These are phyloP conservation scores for Aegilops speltoides DNA, from an alignment of 176 grass and related monocot species.

Conservation along the genomic window DNA sequence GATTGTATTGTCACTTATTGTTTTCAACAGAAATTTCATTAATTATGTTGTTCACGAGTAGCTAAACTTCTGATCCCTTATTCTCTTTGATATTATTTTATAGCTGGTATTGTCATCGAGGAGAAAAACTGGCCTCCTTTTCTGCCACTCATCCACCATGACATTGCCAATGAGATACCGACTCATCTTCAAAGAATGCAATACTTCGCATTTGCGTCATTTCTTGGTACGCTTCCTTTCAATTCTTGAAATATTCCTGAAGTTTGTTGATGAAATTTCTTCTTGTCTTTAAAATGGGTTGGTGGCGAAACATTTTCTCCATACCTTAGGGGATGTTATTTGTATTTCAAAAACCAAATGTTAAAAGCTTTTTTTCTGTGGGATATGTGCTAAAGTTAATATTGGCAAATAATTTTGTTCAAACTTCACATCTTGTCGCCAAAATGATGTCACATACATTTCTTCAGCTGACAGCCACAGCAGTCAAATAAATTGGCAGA, in stretches of 20 bases:
- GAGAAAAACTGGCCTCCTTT: conserved; percentile 99
- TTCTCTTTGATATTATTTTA: conserved; percentile 30
- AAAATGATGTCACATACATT: background rate
- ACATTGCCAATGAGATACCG: conserved; percentile 93
- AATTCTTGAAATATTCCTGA: background rate
- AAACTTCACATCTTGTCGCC: background rate
- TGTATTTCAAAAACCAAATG: background rate
- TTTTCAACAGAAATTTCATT: background rate
- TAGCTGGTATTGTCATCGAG: conserved; percentile 93
- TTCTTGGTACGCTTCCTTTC: conserved; percentile 63
- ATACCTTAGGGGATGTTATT: conserved; percentile 11
- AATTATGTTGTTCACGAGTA: background rate
- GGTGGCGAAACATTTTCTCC: background rate
- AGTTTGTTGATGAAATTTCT: background rate
- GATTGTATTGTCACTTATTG: background rate
- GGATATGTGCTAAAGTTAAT: background rate
- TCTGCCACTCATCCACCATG: conserved; percentile 96
- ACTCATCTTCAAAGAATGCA: conserved; percentile 88
- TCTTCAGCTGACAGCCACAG: background rate
- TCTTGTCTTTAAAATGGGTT: background rate
- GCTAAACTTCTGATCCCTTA: conserved; percentile 12
- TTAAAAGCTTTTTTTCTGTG: background rate
- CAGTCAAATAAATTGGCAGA: background rate
- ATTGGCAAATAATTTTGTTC: background rate
- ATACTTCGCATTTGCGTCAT: conserved; percentile 90